These are phyloP conservation scores for Trichoderma citrinoviride DNA, from an alignment of 2,329 filamentous ascomycete species.

Conservation along the genomic window DNA sequence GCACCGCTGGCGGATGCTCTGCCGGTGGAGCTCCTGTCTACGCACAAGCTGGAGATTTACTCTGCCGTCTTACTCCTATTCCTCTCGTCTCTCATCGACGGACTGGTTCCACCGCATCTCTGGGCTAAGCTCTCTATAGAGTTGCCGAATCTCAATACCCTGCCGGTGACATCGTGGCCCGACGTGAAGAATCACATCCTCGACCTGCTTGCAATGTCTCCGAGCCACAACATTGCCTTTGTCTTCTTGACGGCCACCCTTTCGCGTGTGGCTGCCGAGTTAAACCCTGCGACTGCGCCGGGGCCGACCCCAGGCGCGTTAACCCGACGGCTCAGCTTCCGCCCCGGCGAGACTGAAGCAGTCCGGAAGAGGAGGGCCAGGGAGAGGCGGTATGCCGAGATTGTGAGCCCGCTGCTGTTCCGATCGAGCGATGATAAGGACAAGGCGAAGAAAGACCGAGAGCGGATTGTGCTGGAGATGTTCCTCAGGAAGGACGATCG, in stretches of 20 bases:
- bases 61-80: constrained; percentile 72
- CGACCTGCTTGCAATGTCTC: constrained; percentile 68
- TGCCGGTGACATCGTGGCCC: constrained; percentile 31
- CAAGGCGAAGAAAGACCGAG: constrained; percentile 60
- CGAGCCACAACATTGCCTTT: constrained; percentile 84
- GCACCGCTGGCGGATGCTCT: constrained; percentile 60
- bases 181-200: constrained; percentile 57
- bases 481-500: constrained; percentile 49
- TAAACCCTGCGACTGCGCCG: constrained; percentile 41
- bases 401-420: constrained; percentile 65
- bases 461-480: constrained; percentile 64
- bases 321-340: constrained; percentile 48
- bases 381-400: constrained; percentile 60
- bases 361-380: constrained; percentile 52
- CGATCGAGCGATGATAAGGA: constrained; percentile 53
- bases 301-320: constrained; percentile 31
- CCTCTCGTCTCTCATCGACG: constrained; percentile 71
- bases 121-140: constrained; percentile 68
- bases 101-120: constrained; percentile 67
- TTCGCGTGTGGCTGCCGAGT: constrained; percentile 49
- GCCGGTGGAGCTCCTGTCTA: constrained; percentile 57
- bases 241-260: constrained; percentile 83
- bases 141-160: constrained; percentile 42
- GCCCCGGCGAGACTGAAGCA: constrained; percentile 35
- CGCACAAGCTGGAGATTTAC: constrained; percentile 72